Base-by-base conservation (phyloP, 768 basidiomycete species). In the Mycena latifolia region DNA sequence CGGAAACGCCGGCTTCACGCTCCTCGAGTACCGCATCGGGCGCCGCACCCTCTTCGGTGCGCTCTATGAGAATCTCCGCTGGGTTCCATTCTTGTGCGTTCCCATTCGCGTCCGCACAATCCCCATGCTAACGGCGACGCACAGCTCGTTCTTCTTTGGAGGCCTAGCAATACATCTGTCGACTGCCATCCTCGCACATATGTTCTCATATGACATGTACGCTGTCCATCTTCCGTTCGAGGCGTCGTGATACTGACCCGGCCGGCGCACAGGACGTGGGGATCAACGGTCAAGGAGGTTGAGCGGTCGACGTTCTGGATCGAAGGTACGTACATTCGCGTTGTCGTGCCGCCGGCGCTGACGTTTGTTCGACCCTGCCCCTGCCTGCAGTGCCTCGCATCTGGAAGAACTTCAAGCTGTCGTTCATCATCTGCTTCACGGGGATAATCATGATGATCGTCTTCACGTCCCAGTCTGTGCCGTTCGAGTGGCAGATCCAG, bases 281-380 rank as follows among this genome's bases (percentile, higher is more conserved):
- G 85, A 29, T 85, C 85, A 29, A 86, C 85, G 1, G 84, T 80
- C 71, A 95, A 96, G 78, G 93, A 94, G 78, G 93, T 96, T 55
- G 91, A 95, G 73, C 85, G 88, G 29, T 93, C 92, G 2, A 94
- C 94, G 62, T 95, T 96, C 82, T 95, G 92, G 88, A 88, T 93
- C 69, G 94, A 96, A 79, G 80, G 81, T 77, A 55, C 61, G 70
- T 64, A 46, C 31, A 33, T 43, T 43, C 41, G 41, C 41, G 20
- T 43, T 35, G 11, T n/a, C 41, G n/a, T 37, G 14, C 15, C 37
- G 37, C 20, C 31, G 15, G 15, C 29, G 47, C 29, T 50, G 54
- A 55, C 43, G 54, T 43, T 55, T n/a, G n/a, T n/a, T n/a, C n/a
- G n/a, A n/a, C n/a, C n/a, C n/a, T n/a, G n/a, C n/a, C n/a, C 39